Evolutionary conservation across 2,329 filamentous ascomycete genomes (phyloP), one percentile per base, ranked within the genome.

Genomic region (Dothiorella sarmentorum): DNA sequence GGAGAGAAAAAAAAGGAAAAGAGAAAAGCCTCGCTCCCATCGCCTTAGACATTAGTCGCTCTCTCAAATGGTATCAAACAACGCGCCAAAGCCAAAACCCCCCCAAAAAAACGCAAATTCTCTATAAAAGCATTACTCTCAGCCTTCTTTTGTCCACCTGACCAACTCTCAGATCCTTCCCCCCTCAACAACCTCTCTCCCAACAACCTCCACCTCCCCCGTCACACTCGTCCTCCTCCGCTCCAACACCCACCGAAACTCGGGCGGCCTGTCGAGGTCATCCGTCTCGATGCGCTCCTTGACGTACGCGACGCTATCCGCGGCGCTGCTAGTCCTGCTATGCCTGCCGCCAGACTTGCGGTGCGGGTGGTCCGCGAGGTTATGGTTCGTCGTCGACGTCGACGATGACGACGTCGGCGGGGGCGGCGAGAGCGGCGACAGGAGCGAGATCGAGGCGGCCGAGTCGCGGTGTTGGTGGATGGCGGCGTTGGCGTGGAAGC

Each of bases 271-370:
- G 20, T 40, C 31, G 13, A 4, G 6, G n/a, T 53, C 26, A 7
- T 52, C 26, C 24, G 22, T 38, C 11, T 42, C 44, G 18, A 59
- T 43, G 26, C 56, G 56, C 31, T 83, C 80, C n/a, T 76, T 71
- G 2, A 81, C 78, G 69, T 91, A 91, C 6, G 86, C 86, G 31
- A 91, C 84, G 62, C 85, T 88, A 63, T 89, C 87, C 1, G 85
- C 70, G 18, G 69, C 87, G 51, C 81, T 76, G 7, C 72, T 73
- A 43, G 72, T 76, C 22, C 76, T 62, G 18, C 67, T 67, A 60
- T 74, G 72, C 9, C 22, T 55, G 29, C 29, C 29, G 27, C 26
- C 37, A 15, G 42, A 49, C 49, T 59, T 45, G 26, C 22, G 27
- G 20, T 51, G 37, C 5, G 27, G 47, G 35, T 53, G 57, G 18